Conservation (phyloP, 2,329 filamentous ascomycete species). For the Thermothelomyces thermophilus region DNA sequence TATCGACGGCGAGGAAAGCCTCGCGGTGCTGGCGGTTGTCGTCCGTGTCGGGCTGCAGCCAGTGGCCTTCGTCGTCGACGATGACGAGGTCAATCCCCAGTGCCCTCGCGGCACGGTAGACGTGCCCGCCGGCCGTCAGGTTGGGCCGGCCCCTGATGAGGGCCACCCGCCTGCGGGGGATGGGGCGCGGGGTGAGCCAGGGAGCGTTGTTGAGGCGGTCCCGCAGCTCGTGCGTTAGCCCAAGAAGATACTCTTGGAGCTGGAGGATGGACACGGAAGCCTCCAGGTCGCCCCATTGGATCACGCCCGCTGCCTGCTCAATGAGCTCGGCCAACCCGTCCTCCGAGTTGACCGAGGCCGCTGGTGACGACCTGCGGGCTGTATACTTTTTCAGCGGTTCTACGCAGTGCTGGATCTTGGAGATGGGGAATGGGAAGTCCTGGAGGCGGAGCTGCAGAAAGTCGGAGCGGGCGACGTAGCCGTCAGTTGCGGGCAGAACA, state of each 20-base stretch:
- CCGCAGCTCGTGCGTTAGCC: constrained; percentile 17
- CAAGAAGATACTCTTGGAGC: constrained; percentile 14
- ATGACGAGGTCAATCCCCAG: constrained; percentile 23
- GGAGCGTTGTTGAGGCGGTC: constrained; percentile 17
- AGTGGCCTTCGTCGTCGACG: constrained; percentile 23
- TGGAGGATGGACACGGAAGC: constrained; percentile 14
- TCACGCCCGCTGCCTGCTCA: constrained; percentile 18
- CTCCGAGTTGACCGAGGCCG: constrained; percentile 4
- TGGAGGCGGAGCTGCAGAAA: constrained; percentile 22
- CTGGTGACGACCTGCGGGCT: background rate
- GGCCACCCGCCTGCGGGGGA: constrained; percentile 18
- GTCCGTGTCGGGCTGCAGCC: constrained; percentile 21
- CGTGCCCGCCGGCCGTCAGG: constrained; percentile 19
- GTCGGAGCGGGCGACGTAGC: constrained; percentile 20
- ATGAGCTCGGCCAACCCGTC: constrained; percentile 10
- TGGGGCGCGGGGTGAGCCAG: constrained; percentile 16
- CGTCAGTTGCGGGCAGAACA: constrained; percentile 17
- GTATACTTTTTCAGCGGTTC: constrained; percentile 12
- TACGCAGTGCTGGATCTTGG: constrained; percentile 13
- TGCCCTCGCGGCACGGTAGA: constrained; percentile 20
- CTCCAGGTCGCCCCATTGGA: constrained; percentile 21
- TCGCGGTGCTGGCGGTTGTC: constrained; percentile 21
- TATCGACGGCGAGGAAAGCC: constrained; percentile 23
- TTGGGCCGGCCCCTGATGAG: constrained; percentile 23
- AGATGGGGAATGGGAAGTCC: constrained; percentile 18